Evolutionary conservation across 2,329 filamentous ascomycete species (phyloP).

Genomic region (Didymella pinodella): DNA sequence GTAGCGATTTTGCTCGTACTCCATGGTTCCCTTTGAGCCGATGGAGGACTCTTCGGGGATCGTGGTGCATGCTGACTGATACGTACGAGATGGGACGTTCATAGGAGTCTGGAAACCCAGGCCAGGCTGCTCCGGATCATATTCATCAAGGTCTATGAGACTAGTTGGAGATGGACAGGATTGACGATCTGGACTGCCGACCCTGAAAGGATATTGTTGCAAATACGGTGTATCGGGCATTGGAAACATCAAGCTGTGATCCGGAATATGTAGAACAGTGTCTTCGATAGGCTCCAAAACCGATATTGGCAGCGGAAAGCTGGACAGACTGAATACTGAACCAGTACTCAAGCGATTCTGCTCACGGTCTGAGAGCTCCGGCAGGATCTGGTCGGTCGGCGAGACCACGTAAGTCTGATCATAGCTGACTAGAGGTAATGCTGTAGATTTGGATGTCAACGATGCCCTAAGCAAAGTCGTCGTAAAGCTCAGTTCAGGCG

Average conservation of each 20-base stretch:
- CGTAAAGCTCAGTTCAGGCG: slow-evolving; percentile 47
- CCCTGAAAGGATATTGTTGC: slow-evolving; percentile 36
- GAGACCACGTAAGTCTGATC: slow-evolving; percentile 35
- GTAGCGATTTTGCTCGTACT: slow-evolving; percentile 21
- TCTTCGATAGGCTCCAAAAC: slow-evolving; percentile 73
- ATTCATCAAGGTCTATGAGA: slow-evolving; percentile 30
- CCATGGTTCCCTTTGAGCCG: slow-evolving; percentile 22
- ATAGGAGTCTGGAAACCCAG: slow-evolving; percentile 32
- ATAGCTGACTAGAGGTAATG: slow-evolving; percentile 48
- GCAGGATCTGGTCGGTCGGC: slow-evolving; percentile 23
- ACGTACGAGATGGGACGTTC: slow-evolving; percentile 23
- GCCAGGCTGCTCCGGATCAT: slow-evolving; percentile 31
- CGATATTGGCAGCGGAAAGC: slow-evolving; percentile 79
- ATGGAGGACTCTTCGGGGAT: slow-evolving; percentile 38
- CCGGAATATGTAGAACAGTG: slow-evolving; percentile 60
- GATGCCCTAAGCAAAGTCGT: slow-evolving; percentile 48
- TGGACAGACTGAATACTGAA: slow-evolving; percentile 49
- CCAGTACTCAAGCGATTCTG: slow-evolving; percentile 36
- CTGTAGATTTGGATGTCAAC: slow-evolving; percentile 53
- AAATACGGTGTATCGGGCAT: slow-evolving; percentile 26
- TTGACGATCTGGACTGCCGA: slow-evolving; percentile 21
- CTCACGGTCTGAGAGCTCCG: slow-evolving; percentile 22
- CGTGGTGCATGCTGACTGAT: slow-evolving; percentile 36
- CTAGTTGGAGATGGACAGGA: slow-evolving; percentile 17
- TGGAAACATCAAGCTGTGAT: slow-evolving; percentile 12